Evolutionary conservation across 352 stramenopile species (phyloP).

Genomic region (Globisporangium canariense): DNA sequence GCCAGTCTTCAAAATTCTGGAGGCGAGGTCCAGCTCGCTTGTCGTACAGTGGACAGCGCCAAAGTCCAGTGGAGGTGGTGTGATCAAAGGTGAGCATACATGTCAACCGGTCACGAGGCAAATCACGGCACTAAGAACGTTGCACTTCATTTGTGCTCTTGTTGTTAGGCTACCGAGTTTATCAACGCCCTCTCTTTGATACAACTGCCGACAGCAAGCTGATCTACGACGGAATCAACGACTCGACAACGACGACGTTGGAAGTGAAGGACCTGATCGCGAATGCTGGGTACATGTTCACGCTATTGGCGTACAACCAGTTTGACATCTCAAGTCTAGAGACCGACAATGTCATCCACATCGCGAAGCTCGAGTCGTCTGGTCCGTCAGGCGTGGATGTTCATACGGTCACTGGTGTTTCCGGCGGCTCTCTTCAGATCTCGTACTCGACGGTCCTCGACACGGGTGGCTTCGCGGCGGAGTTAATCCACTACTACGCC

Average conservation of each 20-base stretch:
- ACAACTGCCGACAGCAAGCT: not conserved
- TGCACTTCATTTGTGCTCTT: conserved; percentile 1
- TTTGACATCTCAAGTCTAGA: conserved; percentile 26
- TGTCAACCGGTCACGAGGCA: not conserved
- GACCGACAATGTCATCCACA: conserved; percentile 17
- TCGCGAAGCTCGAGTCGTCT: conserved; percentile 15
- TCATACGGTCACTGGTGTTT: conserved; percentile 14
- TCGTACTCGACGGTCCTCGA: conserved; percentile 18
- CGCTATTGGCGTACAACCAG: conserved; percentile 38
- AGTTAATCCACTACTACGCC: conserved; percentile 22
- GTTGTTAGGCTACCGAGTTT: conserved; percentile 26
- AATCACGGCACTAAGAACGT: not conserved
- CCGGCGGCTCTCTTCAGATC: conserved; percentile 31
- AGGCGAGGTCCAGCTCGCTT: conserved; percentile 27
- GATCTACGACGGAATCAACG: conserved; percentile 25
- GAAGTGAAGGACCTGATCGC: conserved; percentile 25
- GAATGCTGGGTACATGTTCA: conserved; percentile 29
- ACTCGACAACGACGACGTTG: conserved; percentile 16
- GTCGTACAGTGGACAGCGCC: conserved; percentile 31
- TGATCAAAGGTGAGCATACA: conserved; percentile 27
- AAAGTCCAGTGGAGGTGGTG: conserved; percentile 35
- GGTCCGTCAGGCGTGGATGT: conserved; percentile 22
- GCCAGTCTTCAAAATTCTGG: conserved; percentile 5
- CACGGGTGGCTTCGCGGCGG: conserved; percentile 27
- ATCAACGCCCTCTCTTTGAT: conserved; percentile 11